Base-by-base conservation (phyloP, 2,329 filamentous ascomycete species). In the Shiraia bambusicola region DNA sequence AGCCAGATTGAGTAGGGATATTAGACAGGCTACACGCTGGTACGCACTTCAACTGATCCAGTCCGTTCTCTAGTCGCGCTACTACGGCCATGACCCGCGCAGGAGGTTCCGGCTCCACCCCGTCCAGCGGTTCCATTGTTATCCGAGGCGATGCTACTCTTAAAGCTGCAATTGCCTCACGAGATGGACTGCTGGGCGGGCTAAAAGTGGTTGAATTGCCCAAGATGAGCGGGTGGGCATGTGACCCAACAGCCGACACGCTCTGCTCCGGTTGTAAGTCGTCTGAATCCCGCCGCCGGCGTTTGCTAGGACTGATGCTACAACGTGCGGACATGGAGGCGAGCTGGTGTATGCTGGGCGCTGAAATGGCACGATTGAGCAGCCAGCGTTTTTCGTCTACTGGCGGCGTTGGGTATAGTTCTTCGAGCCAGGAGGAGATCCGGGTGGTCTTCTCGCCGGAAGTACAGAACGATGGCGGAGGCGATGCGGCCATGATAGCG, bases 71-170 rank as follows among this genome's bases (percentile, higher is more conserved):
- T 15, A 47, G 45, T 34, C 40, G 40, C 24, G 40, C 45, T 27
- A 47, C 31, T 16, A 44, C 35, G 15, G 40, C 45, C 32, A 47
- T 47, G 12, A 40, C 36, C 24, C 37, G 30, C 40, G 35, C 35
- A 40, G 40, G 40, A 37, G 40, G 45, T 44, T 34, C 32, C 2
- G 30, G 30, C 25, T 45, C 24, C 15, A 32, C 19, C n/a, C 40
- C 40, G 16, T 37, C 33, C 14, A 40, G 15, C 11, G 6, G 40
- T 39, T 43, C 34, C 17, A 25, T 43, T 14, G 16, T 33, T 17
- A 43, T 43, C n/a, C 31, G 44, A 47, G 39, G 39, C 12, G 34
- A 47, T 36, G 27, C 39, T n/a, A 41, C 32, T 38, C 34, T 42
- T 7, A 46, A 29, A 14, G 42, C 25, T n/a, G 45, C 40, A 35